Evolutionary conservation across 495 filamentous ascomycete species (phyloP), one percentile per base, ranked within the genome.

Genomic region (Mytilinidion resinicola): DNA sequence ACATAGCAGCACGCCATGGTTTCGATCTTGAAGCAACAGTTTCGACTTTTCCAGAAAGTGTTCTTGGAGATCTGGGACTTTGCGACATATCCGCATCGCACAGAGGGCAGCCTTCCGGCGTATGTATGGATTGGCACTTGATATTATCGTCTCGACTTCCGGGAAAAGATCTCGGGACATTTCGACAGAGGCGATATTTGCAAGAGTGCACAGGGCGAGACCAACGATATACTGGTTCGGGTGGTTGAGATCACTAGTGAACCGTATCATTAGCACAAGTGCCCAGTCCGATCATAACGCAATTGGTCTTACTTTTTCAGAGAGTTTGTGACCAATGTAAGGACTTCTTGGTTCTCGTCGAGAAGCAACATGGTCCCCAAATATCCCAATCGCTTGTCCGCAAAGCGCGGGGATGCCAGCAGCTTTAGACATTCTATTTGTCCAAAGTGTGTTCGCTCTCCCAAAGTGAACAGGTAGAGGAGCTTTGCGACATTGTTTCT

Each of bases 371-470:
- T 98, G 0, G 93, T 96, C 20, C 95, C 93, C 58, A 98, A 76
- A 71, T 98, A 96, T 21, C 93, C 93, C 67, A 98, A 74, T 42
- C 93, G 85, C 77, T 98, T 98, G 79, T 98, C 93, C 63, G 95
- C 93, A 71, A 98, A 98, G 39, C 91, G 88, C 58, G 95, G 91
- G 10, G 95, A 97, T 54, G 93, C 93, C 15, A 98, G 82, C 44
- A 98, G 80, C 74, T 97, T 98, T 69, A 98, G 80, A 73, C 93
- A 98, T 85, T 98, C 93, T 74, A 98, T 97, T 77, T 98, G 93
- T 52, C 93, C 93, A 70, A 98, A 98, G 76, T 98, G 93, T 59
- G 93, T 98, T 57, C 93, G 82, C 73, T 98, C 93, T 56, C 93
- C 93, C n/a, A 98, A 82, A 1, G 93, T 98, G 72, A 98, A 98